These are phyloP conservation scores for Grosmannia serpens DNA, from an alignment of 2,329 filamentous ascomycete species.

Conservation along the genomic window DNA sequence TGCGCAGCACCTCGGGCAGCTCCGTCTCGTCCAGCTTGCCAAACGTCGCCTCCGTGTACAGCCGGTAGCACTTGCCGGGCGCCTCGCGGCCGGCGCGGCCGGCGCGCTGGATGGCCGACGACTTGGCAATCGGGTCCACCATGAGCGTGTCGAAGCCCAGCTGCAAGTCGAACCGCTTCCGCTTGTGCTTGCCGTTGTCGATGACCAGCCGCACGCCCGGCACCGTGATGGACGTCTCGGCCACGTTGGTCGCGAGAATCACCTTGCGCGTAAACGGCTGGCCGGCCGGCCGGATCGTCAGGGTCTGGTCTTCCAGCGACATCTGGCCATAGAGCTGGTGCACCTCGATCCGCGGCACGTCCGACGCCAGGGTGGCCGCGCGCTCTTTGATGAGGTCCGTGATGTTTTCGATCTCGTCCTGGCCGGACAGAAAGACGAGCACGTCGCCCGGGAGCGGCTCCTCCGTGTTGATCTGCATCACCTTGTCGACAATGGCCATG, in stretches of 20 bases:
- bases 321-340: slow-evolving; percentile 85
- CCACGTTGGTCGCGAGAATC: slow-evolving; percentile 90
- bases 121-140: slow-evolving; percentile 83
- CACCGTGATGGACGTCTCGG: slow-evolving; percentile 96
- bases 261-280: slow-evolving; percentile 71
- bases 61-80: slow-evolving; percentile 74
- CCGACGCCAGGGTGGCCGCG: slow-evolving; percentile 56
- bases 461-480: slow-evolving; percentile 77
- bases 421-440: slow-evolving; percentile 81
- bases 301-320: slow-evolving; percentile 74
- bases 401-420: slow-evolving; percentile 80
- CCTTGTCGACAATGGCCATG: slow-evolving; percentile 66
- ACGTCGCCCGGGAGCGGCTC: slow-evolving; percentile 92
- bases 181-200: slow-evolving; percentile 86
- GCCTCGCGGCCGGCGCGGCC: slow-evolving; percentile 91
- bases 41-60: slow-evolving; percentile 78
- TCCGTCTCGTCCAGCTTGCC: slow-evolving; percentile 57
- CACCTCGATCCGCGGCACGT: slow-evolving; percentile 60
- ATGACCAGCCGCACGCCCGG: slow-evolving; percentile 85
- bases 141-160: slow-evolving; percentile 85
- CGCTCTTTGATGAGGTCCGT: slow-evolving; percentile 75
- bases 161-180: slow-evolving; percentile 78
- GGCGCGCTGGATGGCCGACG: slow-evolving; percentile 81
- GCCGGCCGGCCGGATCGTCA: slow-evolving; percentile 67
- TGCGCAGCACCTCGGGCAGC: slow-evolving; percentile 79